Evolutionary conservation across 768 basidiomycete genomes (phyloP).

Genomic region (Rhizopogon sp.): DNA sequence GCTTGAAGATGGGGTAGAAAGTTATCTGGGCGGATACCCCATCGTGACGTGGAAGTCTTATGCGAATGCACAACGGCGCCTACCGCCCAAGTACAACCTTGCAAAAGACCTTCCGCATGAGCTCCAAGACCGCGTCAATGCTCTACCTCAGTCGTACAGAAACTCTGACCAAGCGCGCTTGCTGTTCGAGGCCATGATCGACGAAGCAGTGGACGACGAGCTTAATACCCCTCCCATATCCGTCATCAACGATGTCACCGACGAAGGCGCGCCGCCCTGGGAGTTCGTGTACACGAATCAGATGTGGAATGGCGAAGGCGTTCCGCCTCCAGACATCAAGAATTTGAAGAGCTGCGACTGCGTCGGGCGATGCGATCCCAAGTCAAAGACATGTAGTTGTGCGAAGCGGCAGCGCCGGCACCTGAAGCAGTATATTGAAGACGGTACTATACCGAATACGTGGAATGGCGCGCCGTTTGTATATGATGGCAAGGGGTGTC

Average conservation of each 20-base stretch:
- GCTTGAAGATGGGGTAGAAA: not conserved
- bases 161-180: conserved; percentile 38
- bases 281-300: conserved; percentile 87
- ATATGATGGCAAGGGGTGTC: conserved; percentile 57
- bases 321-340: conserved; percentile 58
- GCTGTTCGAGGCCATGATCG: conserved; percentile 63
- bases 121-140: conserved; percentile 65
- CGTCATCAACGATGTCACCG: conserved; percentile 62
- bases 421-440: conserved; percentile 17
- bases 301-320: conserved; percentile 67
- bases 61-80: conserved; percentile 10
- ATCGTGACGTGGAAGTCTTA: conserved; percentile 19
- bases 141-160: conserved; percentile 36
- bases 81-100: conserved; percentile 20
- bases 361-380: conserved; percentile 69
- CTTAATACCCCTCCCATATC: conserved; percentile 62
- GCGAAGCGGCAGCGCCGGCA: conserved; percentile 47
- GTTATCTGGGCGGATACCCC: conserved; percentile 5
- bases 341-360: conserved; percentile 69
- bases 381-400: conserved; percentile 69
- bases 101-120: conserved; percentile 54
- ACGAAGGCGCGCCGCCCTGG: conserved; percentile 69
- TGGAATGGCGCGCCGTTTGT: conserved; percentile 51
- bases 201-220: conserved; percentile 61
- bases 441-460: conserved; percentile 21